Conservation (phyloP, 1,139 yeast species). For the Groenewaldozyma sp. region DNA sequence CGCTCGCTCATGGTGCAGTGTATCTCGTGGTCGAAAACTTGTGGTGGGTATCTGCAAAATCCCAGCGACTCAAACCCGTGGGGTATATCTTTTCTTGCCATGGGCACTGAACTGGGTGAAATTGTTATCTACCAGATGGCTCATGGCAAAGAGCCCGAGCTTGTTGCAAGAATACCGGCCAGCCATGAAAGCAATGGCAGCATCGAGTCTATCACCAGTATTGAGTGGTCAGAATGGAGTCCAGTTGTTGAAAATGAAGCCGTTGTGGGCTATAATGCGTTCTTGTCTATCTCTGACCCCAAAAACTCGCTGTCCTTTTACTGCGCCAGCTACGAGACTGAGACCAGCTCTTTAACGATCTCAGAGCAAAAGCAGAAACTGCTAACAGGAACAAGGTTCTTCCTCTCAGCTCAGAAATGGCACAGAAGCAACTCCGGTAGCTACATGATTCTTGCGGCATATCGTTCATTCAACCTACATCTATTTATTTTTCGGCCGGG, state of each 20-base stretch:
- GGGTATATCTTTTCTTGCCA: conserved; percentile 17
- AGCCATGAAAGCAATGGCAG: background rate
- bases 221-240: conserved; percentile 1
- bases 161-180: background rate
- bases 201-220: background rate
- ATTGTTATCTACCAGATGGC: conserved; percentile 13
- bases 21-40: conserved; percentile 5
- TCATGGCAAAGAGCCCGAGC: conserved; percentile 2
- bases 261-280: conserved; percentile 1
- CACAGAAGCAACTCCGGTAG: background rate
- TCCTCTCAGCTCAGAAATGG: conserved; percentile 5
- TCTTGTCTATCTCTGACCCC: conserved; percentile 1
- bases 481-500: conserved; percentile 4
- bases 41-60: conserved; percentile 9
- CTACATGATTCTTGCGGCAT: conserved; percentile 3
- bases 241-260: background rate
- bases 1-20: conserved; percentile 5
- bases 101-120: conserved; percentile 16
- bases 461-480: conserved; percentile 4
- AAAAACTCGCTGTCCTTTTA: background rate
- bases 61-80: conserved; percentile 12
- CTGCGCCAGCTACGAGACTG: background rate
- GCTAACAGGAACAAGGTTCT: conserved; percentile 1
- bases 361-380: background rate
- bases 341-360: background rate